Evolutionary conservation across 768 basidiomycete genomes (phyloP).

Genomic region (Naganishia vaughanmartiniae): DNA sequence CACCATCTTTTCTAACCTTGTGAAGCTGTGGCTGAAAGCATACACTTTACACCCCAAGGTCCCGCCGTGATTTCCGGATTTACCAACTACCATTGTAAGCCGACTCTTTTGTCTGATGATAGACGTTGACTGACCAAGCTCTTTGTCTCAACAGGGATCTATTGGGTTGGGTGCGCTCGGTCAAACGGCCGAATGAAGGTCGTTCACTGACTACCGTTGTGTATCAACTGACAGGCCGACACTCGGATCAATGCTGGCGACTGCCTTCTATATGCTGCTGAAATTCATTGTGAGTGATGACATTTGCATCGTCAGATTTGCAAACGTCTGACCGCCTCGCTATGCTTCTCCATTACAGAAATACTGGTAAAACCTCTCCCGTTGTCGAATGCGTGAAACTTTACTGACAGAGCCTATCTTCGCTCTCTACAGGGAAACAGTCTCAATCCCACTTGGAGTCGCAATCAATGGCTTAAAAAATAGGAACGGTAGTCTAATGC

Average conservation of each 20-base stretch:
- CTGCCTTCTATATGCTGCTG: conserved; percentile 61
- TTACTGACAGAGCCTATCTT: too few relatives aligned
- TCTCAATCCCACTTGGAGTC: too few relatives aligned
- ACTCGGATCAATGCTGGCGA: conserved; percentile 64
- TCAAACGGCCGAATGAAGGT: not conserved
- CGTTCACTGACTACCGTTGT: not conserved
- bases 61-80: conserved; percentile 46
- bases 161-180: conserved; percentile 24
- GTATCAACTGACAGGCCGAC: conserved; percentile 60
- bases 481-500: too few relatives aligned
- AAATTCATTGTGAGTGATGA: conserved; percentile 53
- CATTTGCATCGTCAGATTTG: too few relatives aligned
- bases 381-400: too few relatives aligned
- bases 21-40: not conserved
- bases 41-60: not conserved
- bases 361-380: too few relatives aligned
- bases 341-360: too few relatives aligned
- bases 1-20: too few relatives aligned
- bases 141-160: not conserved
- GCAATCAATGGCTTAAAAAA: too few relatives aligned
- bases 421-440: too few relatives aligned
- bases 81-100: conserved; percentile 34
- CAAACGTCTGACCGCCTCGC: too few relatives aligned
- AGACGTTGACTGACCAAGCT: not conserved
- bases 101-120: not conserved